Conservation (phyloP, 2,329 filamentous ascomycete genomes). For the Aphanocladium album region DNA sequence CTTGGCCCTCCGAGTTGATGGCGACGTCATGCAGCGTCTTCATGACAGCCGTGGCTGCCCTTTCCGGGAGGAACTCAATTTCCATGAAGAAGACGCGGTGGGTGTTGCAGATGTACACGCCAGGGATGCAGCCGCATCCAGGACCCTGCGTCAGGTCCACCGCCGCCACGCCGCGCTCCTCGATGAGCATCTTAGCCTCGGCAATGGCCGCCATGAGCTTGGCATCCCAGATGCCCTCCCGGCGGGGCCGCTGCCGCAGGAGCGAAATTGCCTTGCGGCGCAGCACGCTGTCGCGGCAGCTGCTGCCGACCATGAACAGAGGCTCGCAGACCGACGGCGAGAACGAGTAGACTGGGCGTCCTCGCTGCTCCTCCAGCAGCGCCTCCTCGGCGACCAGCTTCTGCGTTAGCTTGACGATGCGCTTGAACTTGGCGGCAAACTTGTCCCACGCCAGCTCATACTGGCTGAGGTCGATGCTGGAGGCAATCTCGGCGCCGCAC, state of each 20-base stretch:
- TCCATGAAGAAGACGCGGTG: conserved; percentile 11
- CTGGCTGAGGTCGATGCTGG: conserved; percentile 2
- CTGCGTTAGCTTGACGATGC: conserved; percentile 7
- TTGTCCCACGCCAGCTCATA: conserved; percentile 13
- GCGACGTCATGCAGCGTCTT: conserved; percentile 9
- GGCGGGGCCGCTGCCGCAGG: not conserved
- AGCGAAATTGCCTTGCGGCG: conserved; percentile 7
- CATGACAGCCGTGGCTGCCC: conserved; percentile 6
- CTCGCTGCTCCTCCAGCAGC: conserved; percentile 1
- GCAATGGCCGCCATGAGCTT: conserved; percentile 12
- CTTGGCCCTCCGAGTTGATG: not conserved
- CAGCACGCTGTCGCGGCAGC: conserved; percentile 2
- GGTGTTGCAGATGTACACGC: conserved; percentile 6
- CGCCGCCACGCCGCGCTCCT: conserved; percentile 5
- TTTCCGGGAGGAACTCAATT: conserved; percentile 4
- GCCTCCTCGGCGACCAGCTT: conserved; percentile 7
- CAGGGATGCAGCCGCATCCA: not conserved
- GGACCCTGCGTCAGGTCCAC: not conserved
- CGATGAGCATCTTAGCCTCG: conserved; percentile 13
- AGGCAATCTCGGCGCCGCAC: conserved; percentile 9
- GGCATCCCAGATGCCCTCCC: conserved; percentile 11
- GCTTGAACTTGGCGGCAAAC: conserved; percentile 1
- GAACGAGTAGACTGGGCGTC: conserved; percentile 10
- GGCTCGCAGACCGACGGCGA: conserved; percentile 10
- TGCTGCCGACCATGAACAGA: conserved; percentile 8